Percentiles rank a stretch among this genome's conserved stretches.
Evolutionary conservation across 2,329 filamentous ascomycete species (phyloP).

Genomic region (Fusarium praegraminearum): DNA sequence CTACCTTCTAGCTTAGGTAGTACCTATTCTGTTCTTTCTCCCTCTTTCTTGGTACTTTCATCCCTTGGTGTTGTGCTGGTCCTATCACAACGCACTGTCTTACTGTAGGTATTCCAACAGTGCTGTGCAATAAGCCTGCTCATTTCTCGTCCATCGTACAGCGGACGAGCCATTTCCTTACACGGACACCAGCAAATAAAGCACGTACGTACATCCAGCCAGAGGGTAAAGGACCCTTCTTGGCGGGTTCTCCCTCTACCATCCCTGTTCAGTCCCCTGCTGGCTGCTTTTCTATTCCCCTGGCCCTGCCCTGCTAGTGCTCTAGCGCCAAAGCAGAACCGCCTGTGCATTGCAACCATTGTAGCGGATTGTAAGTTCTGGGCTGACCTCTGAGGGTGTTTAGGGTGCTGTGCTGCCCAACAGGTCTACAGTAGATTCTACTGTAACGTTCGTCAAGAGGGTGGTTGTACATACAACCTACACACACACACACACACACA

Average conservation of each 20-base stretch:
- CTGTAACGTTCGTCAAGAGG: constrained; percentile 30
- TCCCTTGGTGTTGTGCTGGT: constrained; percentile 10
- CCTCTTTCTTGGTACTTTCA: constrained; percentile 11
- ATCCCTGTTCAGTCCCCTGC: constrained; percentile 32
- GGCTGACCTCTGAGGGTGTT: constrained; percentile 10
- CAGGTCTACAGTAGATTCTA: constrained; percentile 16
- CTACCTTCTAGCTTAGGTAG: background rate
- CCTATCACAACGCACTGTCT: constrained; percentile 14
- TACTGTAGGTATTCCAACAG: constrained; percentile 5
- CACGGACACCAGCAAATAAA: constrained; percentile 18
- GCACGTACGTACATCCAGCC: constrained; percentile 2
- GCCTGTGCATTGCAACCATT: constrained; percentile 24
- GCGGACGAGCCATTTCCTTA: constrained; percentile 13
- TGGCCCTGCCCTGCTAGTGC: constrained; percentile 40
- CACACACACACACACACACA: constrained; percentile 22
- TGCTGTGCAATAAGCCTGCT: background rate
- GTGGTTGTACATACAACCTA: constrained; percentile 25
- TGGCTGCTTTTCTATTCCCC: constrained; percentile 21
- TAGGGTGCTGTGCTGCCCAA: constrained; percentile 14
- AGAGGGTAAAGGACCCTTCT: constrained; percentile 34
- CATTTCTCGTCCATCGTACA: constrained; percentile 7
- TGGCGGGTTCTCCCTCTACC: constrained; percentile 33
- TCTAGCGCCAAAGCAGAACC: constrained; percentile 44
- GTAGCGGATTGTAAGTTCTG: constrained; percentile 17
- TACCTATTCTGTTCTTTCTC: constrained; percentile 14